Evolutionary conservation across 2,329 filamentous ascomycete species (phyloP).

Genomic region (Nigrograna mackinnonii): DNA sequence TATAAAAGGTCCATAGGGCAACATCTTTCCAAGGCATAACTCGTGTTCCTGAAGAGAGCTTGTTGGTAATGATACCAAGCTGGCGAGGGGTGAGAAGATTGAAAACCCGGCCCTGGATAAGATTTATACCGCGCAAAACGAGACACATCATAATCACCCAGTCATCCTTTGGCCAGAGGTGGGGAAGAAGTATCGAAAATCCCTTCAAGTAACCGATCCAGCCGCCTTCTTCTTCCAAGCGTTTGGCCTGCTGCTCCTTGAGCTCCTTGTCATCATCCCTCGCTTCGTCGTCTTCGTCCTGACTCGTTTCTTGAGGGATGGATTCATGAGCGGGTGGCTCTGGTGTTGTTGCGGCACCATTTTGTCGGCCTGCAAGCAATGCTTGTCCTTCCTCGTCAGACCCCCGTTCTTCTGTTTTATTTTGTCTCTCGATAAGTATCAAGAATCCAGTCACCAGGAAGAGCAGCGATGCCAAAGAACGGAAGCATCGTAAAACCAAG

Average conservation of each 20-base stretch:
- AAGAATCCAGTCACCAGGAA: conserved; percentile 30
- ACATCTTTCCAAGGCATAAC: conserved; percentile 58
- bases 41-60: conserved; percentile 57
- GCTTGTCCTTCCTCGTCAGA: conserved; percentile 63
- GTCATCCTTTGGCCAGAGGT: conserved; percentile 75
- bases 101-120: conserved; percentile 71
- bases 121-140: conserved; percentile 66
- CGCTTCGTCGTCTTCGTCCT: conserved; percentile 47
- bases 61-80: conserved; percentile 77
- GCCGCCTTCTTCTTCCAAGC: conserved; percentile 73
- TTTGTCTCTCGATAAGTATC: conserved; percentile 28
- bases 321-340: conserved; percentile 40
- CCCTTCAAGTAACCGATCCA: conserved; percentile 78
- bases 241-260: conserved; percentile 58
- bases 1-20: conserved; percentile 51
- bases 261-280: conserved; percentile 59
- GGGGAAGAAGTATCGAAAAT: conserved; percentile 75
- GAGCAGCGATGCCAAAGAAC: conserved; percentile 24
- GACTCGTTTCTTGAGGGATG: conserved; percentile 16
- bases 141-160: conserved; percentile 69
- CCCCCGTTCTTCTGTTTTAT: conserved; percentile 32
- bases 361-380: conserved; percentile 54
- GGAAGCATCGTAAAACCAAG: conserved; percentile 24
- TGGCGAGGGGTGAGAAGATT: conserved; percentile 81
- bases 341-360: conserved; percentile 41